Percentiles rank a stretch among this genome's conserved stretches.
Conservation (phyloP, 768 basidiomycete species). For the Holtermanniella nyarrowii region DNA sequence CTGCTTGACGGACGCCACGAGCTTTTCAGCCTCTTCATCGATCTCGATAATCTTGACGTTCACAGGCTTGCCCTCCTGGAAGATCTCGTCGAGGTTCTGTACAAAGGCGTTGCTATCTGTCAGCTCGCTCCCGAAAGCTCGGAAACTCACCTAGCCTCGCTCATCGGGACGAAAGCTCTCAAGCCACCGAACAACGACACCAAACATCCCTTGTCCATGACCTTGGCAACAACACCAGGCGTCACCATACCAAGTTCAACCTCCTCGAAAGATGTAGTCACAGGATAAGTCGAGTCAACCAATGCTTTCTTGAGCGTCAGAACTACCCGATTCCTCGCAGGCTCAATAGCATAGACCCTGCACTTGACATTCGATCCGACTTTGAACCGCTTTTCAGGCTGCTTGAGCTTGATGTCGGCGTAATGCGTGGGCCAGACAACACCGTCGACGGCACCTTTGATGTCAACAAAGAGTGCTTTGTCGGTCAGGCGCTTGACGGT, state of each 20-base stretch:
- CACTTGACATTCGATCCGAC: slow-evolving; percentile 72
- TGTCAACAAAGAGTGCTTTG: slow-evolving; percentile 68
- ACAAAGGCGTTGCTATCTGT: slow-evolving; percentile 53
- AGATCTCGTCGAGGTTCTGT: slow-evolving; percentile 47
- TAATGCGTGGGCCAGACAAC: slow-evolving; percentile 91
- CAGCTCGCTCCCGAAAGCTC: neutral
- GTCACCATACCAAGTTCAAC: slow-evolving; percentile 60
- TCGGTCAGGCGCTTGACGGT: slow-evolving; percentile 77
- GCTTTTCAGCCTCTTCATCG: slow-evolving; percentile 52
- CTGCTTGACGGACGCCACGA: slow-evolving; percentile 79
- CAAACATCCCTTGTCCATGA: slow-evolving; percentile 66
- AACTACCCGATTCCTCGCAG: slow-evolving; percentile 65
- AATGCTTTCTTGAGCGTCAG: slow-evolving; percentile 88
- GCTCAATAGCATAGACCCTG: slow-evolving; percentile 70
- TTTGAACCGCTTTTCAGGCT: slow-evolving; percentile 85
- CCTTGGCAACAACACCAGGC: slow-evolving; percentile 72
- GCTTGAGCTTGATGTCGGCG: slow-evolving; percentile 86
- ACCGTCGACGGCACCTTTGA: slow-evolving; percentile 80
- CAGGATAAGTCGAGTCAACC: slow-evolving; percentile 64
- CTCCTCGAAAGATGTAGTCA: slow-evolving; percentile 57
- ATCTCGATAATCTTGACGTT: slow-evolving; percentile 67
- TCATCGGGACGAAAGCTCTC: slow-evolving; percentile 66
- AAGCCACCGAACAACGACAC: slow-evolving; percentile 87
- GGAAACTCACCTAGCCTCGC: slow-evolving; percentile 61
- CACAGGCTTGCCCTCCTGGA: slow-evolving; percentile 70